Base-by-base conservation (phyloP, 2,329 filamentous ascomycete species). In the Calonectria hongkongensis region DNA sequence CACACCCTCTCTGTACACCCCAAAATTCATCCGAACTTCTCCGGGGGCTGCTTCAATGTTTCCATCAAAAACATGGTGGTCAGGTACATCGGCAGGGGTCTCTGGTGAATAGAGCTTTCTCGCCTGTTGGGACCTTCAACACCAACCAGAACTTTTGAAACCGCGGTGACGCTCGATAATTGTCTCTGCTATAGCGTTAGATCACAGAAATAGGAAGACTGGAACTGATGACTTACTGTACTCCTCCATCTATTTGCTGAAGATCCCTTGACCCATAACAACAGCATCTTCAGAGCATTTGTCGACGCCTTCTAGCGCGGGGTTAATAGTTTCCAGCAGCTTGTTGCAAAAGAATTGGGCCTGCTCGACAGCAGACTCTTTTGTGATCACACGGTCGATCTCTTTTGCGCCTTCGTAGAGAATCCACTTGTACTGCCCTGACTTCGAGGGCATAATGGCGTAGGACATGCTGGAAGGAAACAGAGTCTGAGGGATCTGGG, bases 71-170 rank as follows among this genome's bases (percentile, higher is more conserved):
- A 33, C 9, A 9, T 33, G 9, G 9, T 33, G 30, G 9, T 33
- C 30, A 9, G 30, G 30, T 33, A 33, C 9, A 9, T 33, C 30
- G 9, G 9, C 30, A 33, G 30, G 30, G 5, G 30, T 33, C 30
- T 33, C 30, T 6, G 30, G 30, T 33, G 30, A 21, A 21, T 21
- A 21, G 21, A 21, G 21, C 21, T 21, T 21, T 21, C 21, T 21
- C 21, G 21, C 21, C 21, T 21, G 21, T 73, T 75, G 2, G 75
- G 73, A 0, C 75, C 75, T 39, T 75, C 74, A 16, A 77, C 74
- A 0, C 74, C 75, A 0, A 76, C 62, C 0, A 74, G 36, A 16
- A 76, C 65, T 21, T 65, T 65, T 9, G 3, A 51, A 39, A 0
- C 36, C 18, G 1, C 25, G 33, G n/a, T 73, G 45, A 2, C 63